Conservation (phyloP, 2,329 filamentous ascomycete species). For the Dactylella cylindrospora region DNA sequence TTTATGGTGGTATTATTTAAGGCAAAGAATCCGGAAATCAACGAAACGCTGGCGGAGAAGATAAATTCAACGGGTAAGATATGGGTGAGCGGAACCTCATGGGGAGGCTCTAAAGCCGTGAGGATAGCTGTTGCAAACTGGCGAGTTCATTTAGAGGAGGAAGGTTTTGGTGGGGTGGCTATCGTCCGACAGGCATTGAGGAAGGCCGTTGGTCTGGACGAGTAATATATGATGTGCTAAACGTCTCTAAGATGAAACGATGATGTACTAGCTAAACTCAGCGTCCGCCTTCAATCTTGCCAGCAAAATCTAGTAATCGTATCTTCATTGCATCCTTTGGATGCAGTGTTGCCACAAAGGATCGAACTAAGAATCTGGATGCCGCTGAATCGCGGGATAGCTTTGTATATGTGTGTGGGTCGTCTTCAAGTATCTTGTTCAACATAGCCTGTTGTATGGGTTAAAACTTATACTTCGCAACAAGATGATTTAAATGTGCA, state of each 20-base stretch:
- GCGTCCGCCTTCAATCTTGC: conserved; percentile 22
- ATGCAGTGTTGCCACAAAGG: conserved; percentile 38
- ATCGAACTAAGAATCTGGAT: conserved; percentile 32
- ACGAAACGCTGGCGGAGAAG: conserved; percentile 65
- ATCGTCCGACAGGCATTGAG: conserved; percentile 67
- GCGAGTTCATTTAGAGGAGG: conserved; percentile 69
- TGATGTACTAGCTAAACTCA: not conserved
- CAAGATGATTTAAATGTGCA: not conserved
- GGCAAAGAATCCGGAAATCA: conserved; percentile 66
- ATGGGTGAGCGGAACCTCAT: conserved; percentile 79
- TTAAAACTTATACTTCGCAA: not conserved
- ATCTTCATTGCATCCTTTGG: conserved; percentile 40
- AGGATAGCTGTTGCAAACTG: conserved; percentile 87
- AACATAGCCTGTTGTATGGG: conserved; percentile 11
- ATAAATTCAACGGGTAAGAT: conserved; percentile 75
- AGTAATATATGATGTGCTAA: not conserved
- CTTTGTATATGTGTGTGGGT: conserved; percentile 30
- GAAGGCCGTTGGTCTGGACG: conserved; percentile 52
- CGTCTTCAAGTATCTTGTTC: conserved; percentile 33
- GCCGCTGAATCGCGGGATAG: conserved; percentile 37
- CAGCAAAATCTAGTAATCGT: conserved; percentile 38
- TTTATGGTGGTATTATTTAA: conserved; percentile 77
- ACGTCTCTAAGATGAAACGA: not conserved
- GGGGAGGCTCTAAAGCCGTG: conserved; percentile 70
- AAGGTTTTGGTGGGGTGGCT: conserved; percentile 55